Conservation (phyloP, 2,329 filamentous ascomycete species). For the Scedosporium aurantiacum region DNA sequence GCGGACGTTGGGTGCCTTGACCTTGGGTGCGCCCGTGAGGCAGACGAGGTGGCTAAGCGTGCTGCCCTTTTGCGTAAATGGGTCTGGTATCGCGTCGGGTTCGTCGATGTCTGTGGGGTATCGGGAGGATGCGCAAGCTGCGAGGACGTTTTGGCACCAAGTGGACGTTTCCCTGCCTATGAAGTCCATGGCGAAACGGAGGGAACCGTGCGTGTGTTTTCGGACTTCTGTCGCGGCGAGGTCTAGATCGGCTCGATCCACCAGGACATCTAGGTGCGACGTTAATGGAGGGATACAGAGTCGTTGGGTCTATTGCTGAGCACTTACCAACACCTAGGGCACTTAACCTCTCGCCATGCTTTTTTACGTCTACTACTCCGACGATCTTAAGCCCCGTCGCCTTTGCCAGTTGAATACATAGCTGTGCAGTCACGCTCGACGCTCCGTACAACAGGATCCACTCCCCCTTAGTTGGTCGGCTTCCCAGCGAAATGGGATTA, state of each 20-base stretch:
- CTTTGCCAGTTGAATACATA: constrained; percentile 57
- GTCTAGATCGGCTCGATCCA: constrained; percentile 55
- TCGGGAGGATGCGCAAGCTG: constrained; percentile 12
- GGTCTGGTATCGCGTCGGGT: background rate
- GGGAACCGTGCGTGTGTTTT: constrained; percentile 40
- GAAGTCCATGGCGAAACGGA: constrained; percentile 61
- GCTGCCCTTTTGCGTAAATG: background rate
- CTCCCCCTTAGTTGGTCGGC: constrained; percentile 1
- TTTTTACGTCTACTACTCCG: constrained; percentile 54
- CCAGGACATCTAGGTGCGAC: constrained; percentile 47
- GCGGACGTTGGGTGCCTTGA: constrained; percentile 27
- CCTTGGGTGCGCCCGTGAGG: constrained; percentile 56
- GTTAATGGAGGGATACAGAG: constrained; percentile 11
- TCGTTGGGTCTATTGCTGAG: constrained; percentile 36
- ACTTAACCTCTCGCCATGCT: constrained; percentile 38
- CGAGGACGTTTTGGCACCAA: constrained; percentile 6
- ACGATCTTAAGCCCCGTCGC: constrained; percentile 54
- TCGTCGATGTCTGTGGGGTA: constrained; percentile 1
- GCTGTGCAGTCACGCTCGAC: constrained; percentile 43
- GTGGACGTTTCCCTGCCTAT: constrained; percentile 52
- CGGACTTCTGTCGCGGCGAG: constrained; percentile 56
- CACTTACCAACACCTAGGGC: constrained; percentile 4
- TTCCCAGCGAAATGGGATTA: background rate
- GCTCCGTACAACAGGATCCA: constrained; percentile 6
- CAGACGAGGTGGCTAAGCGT: constrained; percentile 48